Conservation (phyloP, 2,329 filamentous ascomycete genomes). For the Beauveria medogensis region DNA sequence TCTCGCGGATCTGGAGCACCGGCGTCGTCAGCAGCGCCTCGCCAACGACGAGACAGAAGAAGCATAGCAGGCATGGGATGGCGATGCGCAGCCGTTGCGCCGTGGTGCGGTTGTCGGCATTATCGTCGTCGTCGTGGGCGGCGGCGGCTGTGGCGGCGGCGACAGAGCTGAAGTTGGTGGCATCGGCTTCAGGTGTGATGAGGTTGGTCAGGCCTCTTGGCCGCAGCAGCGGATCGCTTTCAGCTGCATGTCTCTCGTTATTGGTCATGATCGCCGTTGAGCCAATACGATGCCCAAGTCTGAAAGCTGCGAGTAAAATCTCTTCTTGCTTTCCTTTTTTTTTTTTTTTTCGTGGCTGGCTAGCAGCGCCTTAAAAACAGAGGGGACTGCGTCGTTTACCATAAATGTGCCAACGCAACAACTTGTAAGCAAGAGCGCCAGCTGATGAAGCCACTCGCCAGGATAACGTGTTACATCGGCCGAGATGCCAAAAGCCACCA, state of each 20-base stretch:
- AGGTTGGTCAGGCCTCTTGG: background rate
- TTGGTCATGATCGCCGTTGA: background rate
- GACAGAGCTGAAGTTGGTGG: too few species aligned
- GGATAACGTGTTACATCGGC: too few species aligned
- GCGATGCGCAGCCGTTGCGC: background rate
- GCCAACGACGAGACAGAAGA: background rate
- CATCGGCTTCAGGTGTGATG: too few species aligned
- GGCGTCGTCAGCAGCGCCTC: background rate
- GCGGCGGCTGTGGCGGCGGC: background rate
- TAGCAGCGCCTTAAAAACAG: too few species aligned
- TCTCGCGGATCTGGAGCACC: conserved; percentile 2
- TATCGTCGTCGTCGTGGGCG: background rate
- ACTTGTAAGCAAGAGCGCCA: too few species aligned
- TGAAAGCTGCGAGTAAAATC: too few species aligned
- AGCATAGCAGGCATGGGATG: background rate
- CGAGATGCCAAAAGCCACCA: too few species aligned
- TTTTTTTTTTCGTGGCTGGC: too few species aligned
- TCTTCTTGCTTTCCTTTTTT: too few species aligned
- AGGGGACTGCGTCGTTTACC: too few species aligned
- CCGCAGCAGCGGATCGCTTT: conserved; percentile 2
- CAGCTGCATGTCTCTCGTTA: background rate
- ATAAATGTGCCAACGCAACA: too few species aligned
- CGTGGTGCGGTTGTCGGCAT: background rate
- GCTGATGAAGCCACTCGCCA: too few species aligned
- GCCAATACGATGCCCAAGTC: background rate